Base-by-base conservation (phyloP, 495 filamentous ascomycete genomes). In the Penicillium cataractarum region DNA sequence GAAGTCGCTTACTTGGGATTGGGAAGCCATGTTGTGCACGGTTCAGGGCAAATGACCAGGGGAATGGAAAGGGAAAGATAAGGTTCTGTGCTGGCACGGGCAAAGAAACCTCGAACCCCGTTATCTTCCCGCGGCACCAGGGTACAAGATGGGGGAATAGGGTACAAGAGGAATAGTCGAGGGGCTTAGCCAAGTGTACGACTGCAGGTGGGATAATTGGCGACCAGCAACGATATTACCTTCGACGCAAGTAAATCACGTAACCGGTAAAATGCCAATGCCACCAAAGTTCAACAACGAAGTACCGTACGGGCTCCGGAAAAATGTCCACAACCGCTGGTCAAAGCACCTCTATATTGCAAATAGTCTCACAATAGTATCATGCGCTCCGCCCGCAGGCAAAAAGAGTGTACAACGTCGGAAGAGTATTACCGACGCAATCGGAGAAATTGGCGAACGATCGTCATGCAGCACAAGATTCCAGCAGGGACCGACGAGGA, bases 21-120 rank as follows among this genome's bases (percentile, higher is more conserved):
- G 76, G 57, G 76, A 66, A 31, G 72, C 64, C 78, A 81, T 81
- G 55, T 54, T 74, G 72, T 26, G 62, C 59, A 46, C 63, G 62
- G 61, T 58, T 65, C 55, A 62, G 60, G 61, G 58, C 51, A 37
- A 29, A 19, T 32, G 35, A 49, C 32, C 51, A 40, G 42, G 49
- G 31, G 33, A 33, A 52, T 52, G 40, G 42, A 53, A 22, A 22
- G 50, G 48, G 42, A 58, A 35, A 55, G 27, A 26, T 29, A 55
- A 46, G 24, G 39, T 9, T 32, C 32, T 8, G 52, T 24, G 33
- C 57, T 46, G 42, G 63, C 32, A 39, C 33, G 32, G 29, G 27
- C 50, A n/a, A 57, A 51, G 35, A 44, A 9, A 40, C 46, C 46
- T 46, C 40, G 33, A 15, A 21, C 26, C 39, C 42, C 32, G n/a